These are phyloP conservation scores for Trypanosoma cruzi DNA, from an alignment of 208 protist species.

Conservation along the genomic window DNA sequence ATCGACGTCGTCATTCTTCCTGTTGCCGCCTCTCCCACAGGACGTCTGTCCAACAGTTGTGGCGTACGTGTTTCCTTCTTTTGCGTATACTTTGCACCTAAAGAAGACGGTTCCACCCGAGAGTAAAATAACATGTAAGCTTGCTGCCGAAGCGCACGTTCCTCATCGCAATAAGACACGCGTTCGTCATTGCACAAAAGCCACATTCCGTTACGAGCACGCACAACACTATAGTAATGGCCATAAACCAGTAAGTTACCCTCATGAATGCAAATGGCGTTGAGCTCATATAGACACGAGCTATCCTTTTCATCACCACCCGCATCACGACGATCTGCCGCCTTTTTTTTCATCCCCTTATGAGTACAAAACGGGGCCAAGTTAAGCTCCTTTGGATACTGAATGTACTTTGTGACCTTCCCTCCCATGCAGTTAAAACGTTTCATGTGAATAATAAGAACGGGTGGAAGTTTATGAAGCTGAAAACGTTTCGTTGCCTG, in stretches of 20 bases:
- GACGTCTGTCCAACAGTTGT: background rate
- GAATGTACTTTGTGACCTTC: slow-evolving; percentile 71
- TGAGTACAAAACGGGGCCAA: slow-evolving; percentile 59
- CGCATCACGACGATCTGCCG: background rate
- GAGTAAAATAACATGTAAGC: slow-evolving; percentile 94
- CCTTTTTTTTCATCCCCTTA: slow-evolving; percentile 11
- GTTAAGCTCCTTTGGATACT: slow-evolving; percentile 68
- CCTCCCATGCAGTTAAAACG: slow-evolving; percentile 71
- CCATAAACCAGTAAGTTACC: slow-evolving; percentile 79
- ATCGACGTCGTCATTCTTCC: background rate
- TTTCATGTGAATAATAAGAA: slow-evolving; percentile 91
- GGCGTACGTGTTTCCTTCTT: background rate
- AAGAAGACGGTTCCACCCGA: slow-evolving; percentile 19
- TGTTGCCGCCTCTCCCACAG: background rate
- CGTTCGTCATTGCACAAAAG: slow-evolving; percentile 85
- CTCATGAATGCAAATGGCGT: slow-evolving; percentile 89
- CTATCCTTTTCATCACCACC: background rate
- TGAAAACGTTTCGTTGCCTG: slow-evolving; percentile 77
- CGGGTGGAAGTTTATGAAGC: slow-evolving; percentile 77
- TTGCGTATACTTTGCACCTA: background rate
- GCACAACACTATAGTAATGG: slow-evolving; percentile 92
- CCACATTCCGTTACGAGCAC: slow-evolving; percentile 83
- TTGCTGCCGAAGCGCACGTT: slow-evolving; percentile 63
- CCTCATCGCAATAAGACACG: slow-evolving; percentile 64
- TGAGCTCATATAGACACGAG: slow-evolving; percentile 77